Base-by-base conservation (phyloP, 2,329 filamentous ascomycete species). In the Ceratocystis diversiconidia region DNA sequence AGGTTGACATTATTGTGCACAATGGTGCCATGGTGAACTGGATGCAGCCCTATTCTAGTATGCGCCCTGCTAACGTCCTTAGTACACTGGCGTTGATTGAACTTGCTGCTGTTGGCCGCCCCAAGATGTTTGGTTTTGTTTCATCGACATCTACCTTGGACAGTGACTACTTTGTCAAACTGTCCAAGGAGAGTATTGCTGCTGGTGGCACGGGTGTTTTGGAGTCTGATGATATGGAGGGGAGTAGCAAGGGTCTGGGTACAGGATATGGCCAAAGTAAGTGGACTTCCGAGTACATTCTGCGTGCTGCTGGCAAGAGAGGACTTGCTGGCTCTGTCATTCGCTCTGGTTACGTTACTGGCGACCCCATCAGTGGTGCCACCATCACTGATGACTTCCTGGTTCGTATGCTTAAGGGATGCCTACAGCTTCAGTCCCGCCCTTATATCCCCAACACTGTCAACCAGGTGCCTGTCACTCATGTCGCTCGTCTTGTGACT, bases 231-330 rank as follows among this genome's bases (percentile, higher is more conserved):
- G 85, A 92, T 69, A 79, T 96, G 68, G 78, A 83, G 70, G 90
- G 91, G 64, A 92, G 89, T 71, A 81, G 85, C 48, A 85, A 79
- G 63, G 89, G 89, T 41, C 83, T 96, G 1, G 85, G 85, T 48
- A 96, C 89, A 0, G 92, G 92, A 4, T 96, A 96, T 71, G 92
- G 92, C 2, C 92, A 96, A 74, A 85, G 84, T 69, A 96, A 97
- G 77, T 96, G 91, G 91, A 88, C 83, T 5, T 81, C 82, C 60
- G 82, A 86, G 70, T 76, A 83, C 62, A 79, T 96, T 61, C 83
- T 91, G 25, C 82, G 89, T 28, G 88, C 90, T 73, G 92, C 92
- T 30, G 90, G 91, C 62, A 79, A 79, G 66, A 82, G 89, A 65
- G 92, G 92, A 12, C 82, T 96, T 1, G 78, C 76, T 17, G 92